Percentiles rank a stretch among this genome's conserved stretches.
phyloP scores from a whole-genome alignment of 2,329 filamentous ascomycete species.

The Sclerotinia minor region DNA sequence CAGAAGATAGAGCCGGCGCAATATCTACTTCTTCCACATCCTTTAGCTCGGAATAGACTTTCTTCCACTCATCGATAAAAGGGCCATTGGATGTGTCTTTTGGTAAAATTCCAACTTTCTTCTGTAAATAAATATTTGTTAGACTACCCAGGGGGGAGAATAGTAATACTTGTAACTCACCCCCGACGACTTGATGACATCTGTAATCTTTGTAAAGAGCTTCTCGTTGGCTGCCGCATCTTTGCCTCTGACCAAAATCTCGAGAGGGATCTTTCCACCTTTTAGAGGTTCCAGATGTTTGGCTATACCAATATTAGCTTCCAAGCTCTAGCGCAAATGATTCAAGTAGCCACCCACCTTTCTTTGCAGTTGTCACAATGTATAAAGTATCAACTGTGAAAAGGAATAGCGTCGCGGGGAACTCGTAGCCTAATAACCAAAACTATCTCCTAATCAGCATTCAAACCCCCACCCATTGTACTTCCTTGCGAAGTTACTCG shows the following conservation, averaged over 20 bases:
- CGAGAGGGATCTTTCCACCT: constrained; percentile 86
- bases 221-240: constrained; percentile 90
- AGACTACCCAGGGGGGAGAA: constrained; percentile 10
- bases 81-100: constrained; percentile 85
- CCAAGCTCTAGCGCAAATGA: constrained; percentile 14
- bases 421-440: constrained; percentile 98
- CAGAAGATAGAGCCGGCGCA: constrained; percentile 73
- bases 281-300: constrained; percentile 92
- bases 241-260: constrained; percentile 89
- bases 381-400: constrained; percentile 86
- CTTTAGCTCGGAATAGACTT: constrained; percentile 73
- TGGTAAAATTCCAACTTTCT: constrained; percentile 82
- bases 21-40: constrained; percentile 89
- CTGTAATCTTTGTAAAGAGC: constrained; percentile 79
- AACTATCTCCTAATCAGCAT: constrained; percentile 58
- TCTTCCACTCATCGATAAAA: constrained; percentile 96
- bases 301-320: constrained; percentile 56
- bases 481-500: constrained; percentile 1
- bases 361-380: constrained; percentile 94
- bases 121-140: constrained; percentile 50
- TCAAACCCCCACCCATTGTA: neutral
- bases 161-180: constrained; percentile 54
- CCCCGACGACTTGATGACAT: constrained; percentile 83
- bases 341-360: constrained; percentile 59
- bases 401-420: constrained; percentile 91